Conservation (phyloP, 1,284 basidiomycete genomes). For the Ceratobasidium sp. region DNA sequence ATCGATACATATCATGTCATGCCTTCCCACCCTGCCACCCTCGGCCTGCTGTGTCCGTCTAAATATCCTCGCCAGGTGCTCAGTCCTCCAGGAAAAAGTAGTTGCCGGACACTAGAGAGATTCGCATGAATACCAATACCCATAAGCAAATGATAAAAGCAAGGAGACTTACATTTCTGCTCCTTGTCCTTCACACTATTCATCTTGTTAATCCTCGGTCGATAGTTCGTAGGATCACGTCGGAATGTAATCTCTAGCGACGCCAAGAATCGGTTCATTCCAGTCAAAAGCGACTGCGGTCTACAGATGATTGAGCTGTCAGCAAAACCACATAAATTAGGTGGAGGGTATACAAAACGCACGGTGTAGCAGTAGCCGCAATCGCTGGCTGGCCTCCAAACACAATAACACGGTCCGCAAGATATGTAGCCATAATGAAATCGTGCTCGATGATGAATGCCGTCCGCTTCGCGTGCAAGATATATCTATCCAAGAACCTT, state of each 20-base stretch:
- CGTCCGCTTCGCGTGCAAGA: constrained; percentile 94
- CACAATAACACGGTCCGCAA: constrained; percentile 96
- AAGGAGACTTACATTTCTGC: constrained; percentile 80
- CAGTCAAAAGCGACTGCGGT: constrained; percentile 83
- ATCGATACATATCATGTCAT: too few species aligned
- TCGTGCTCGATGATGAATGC: constrained; percentile 99
- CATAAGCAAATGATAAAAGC: constrained; percentile 5
- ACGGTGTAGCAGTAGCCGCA: constrained; percentile 86
- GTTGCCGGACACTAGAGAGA: constrained; percentile 71
- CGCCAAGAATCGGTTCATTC: constrained; percentile 93
- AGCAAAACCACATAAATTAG: constrained; percentile 43
- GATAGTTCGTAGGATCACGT: constrained; percentile 93
- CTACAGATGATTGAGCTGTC: constrained; percentile 55
- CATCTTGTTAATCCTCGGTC: constrained; percentile 93
- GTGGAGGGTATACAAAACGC: constrained; percentile 53
- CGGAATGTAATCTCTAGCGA: constrained; percentile 96
- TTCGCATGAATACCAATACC: constrained; percentile 3
- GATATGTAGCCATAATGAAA: constrained; percentile 97
- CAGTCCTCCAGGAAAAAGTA: constrained; percentile 92
- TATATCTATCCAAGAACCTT: constrained; percentile 69
- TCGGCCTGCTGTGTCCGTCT: too few species aligned
- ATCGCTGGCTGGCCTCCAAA: constrained; percentile 89
- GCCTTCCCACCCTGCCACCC: too few species aligned
- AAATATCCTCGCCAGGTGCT: background rate
- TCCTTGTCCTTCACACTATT: constrained; percentile 94